Evolutionary conservation across 2,329 filamentous ascomycete species (phyloP).

Genomic region (Epichloe sp.): DNA sequence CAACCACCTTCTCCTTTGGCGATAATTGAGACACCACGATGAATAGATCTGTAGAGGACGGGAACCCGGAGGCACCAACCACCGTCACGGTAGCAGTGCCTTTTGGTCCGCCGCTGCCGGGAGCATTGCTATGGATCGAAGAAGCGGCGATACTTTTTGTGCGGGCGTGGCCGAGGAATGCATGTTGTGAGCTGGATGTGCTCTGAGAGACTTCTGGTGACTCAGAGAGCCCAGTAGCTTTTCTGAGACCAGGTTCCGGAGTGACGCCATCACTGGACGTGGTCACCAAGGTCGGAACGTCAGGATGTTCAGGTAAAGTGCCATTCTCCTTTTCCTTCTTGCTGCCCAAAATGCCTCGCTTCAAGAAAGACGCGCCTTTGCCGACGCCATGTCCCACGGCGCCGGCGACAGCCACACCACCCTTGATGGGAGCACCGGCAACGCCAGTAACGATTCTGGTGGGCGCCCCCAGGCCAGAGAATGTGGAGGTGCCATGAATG

Average conservation of each 20-base stretch:
- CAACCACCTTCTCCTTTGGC: slow-evolving; percentile 62
- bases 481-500: slow-evolving; percentile 82
- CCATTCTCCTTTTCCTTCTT: slow-evolving; percentile 51
- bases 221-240: slow-evolving; percentile 25
- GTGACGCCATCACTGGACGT: slow-evolving; percentile 22
- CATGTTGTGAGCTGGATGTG: slow-evolving; percentile 15
- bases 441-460: slow-evolving; percentile 76
- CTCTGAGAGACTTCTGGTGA: slow-evolving; percentile 17
- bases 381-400: slow-evolving; percentile 66
- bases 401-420: slow-evolving; percentile 62
- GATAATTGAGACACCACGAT: slow-evolving; percentile 55
- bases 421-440: slow-evolving; percentile 86
- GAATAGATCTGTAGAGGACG: slow-evolving; percentile 64
- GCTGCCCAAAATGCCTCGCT: slow-evolving; percentile 65
- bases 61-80: slow-evolving; percentile 65
- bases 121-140: slow-evolving; percentile 52
- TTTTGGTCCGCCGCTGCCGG: slow-evolving; percentile 40
- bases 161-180: slow-evolving; percentile 29
- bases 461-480: slow-evolving; percentile 76
- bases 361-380: slow-evolving; percentile 82
- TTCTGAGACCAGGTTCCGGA: slow-evolving; percentile 25
- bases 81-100: slow-evolving; percentile 74
- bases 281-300: slow-evolving; percentile 22
- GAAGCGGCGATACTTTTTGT: slow-evolving; percentile 49
- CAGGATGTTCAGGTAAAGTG: slow-evolving; percentile 26